phyloP scores from a whole-genome alignment of 2,329 filamentous ascomycete genomes.

The Penicillium sp. region DNA sequence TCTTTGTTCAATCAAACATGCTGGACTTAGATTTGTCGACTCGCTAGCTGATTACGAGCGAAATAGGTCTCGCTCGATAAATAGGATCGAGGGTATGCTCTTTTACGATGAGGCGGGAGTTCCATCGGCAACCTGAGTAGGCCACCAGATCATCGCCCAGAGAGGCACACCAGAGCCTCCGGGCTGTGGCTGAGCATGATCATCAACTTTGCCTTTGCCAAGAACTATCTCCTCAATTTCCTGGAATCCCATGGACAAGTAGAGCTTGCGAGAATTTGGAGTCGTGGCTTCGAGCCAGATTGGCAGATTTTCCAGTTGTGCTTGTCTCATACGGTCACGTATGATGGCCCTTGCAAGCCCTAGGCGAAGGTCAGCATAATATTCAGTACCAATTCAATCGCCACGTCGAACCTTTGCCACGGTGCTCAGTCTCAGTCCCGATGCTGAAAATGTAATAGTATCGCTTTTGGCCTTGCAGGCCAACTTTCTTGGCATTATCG shows the following conservation, averaged over 20 bases:
- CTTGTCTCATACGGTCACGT: constrained; percentile 12
- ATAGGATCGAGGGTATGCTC: neutral
- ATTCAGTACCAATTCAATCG: neutral
- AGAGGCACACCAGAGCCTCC: constrained; percentile 15
- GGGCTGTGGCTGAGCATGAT: constrained; percentile 11
- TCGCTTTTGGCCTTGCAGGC: constrained; percentile 12
- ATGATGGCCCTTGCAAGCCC: constrained; percentile 19
- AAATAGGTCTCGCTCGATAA: too few relatives aligned
- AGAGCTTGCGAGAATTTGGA: constrained; percentile 12
- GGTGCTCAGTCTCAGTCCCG: constrained; percentile 19
- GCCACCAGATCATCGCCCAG: constrained; percentile 25
- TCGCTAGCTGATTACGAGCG: too few relatives aligned
- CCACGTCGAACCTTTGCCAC: constrained; percentile 14
- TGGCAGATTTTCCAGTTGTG: constrained; percentile 14
- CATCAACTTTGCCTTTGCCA: constrained; percentile 18
- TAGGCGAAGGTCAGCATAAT: constrained; percentile 1
- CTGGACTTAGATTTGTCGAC: too few relatives aligned
- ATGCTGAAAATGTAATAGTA: constrained; percentile 23
- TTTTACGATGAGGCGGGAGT: neutral
- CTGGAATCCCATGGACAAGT: constrained; percentile 19
- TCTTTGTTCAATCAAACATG: too few relatives aligned
- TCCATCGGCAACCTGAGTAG: neutral
- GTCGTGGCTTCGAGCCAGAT: constrained; percentile 23
- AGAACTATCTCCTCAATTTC: constrained; percentile 18
- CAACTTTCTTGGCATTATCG: constrained; percentile 17